A percentile compares a stretch with the other conserved stretches of the same genome.
Conservation (phyloP, 2,329 filamentous ascomycete species). For the Hawksworthiomyces lignivorus region DNA sequence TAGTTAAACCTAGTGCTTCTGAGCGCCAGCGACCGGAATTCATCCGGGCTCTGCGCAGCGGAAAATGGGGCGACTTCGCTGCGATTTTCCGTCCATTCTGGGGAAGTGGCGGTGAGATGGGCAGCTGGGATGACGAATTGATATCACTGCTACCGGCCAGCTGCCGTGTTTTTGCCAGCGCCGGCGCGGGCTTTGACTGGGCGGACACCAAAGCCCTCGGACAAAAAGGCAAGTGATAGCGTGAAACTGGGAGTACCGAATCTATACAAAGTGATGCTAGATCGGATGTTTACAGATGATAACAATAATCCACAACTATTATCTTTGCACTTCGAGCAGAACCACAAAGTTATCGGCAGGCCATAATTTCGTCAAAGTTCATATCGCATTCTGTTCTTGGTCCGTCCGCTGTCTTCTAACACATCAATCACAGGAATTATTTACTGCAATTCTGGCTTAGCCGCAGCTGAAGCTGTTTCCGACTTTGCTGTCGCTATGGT, state of each 20-base stretch:
- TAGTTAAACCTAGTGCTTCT: constrained; percentile 34
- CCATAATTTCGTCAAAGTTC: too few relatives aligned
- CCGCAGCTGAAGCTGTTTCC: constrained; percentile 64
- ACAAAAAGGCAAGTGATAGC: constrained; percentile 40
- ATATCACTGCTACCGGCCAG: constrained; percentile 40
- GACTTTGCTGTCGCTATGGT: constrained; percentile 64
- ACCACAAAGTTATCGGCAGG: too few relatives aligned
- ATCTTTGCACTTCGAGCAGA: too few relatives aligned
- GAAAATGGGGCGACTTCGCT: constrained; percentile 46
- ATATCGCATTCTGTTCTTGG: too few relatives aligned
- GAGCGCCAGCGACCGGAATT: constrained; percentile 46
- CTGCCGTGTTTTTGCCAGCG: constrained; percentile 55
- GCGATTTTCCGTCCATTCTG: constrained; percentile 27
- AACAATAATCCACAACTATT: too few relatives aligned
- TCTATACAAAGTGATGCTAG: too few relatives aligned
- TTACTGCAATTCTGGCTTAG: constrained; percentile 66
- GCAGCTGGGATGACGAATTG: constrained; percentile 17
- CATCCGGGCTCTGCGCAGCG: constrained; percentile 39
- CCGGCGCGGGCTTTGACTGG: constrained; percentile 61
- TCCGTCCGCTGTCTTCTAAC: not conserved
- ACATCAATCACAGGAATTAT: constrained; percentile 40
- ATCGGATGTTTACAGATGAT: too few relatives aligned
- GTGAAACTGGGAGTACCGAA: too few relatives aligned
- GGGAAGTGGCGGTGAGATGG: constrained; percentile 19
- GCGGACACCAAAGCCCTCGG: constrained; percentile 55